Percentiles rank a stretch among this genome's conserved stretches.
Conservation (phyloP, 2,329 filamentous ascomycete species). For the Dothistroma pini region DNA sequence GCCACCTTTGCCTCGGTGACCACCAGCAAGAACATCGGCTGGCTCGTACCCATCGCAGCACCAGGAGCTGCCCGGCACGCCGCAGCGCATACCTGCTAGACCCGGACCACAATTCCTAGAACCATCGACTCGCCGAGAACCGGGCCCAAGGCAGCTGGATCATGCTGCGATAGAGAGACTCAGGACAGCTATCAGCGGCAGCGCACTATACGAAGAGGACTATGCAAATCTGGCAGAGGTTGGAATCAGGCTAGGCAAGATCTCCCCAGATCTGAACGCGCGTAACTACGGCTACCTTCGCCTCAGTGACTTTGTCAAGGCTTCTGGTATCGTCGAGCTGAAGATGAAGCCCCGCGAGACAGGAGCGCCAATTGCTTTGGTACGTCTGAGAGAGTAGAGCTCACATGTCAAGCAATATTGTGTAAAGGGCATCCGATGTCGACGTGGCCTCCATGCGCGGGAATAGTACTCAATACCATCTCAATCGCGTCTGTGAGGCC, state of each 20-base stretch:
- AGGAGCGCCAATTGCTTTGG: constrained; percentile 6
- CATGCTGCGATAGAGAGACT: constrained; percentile 20
- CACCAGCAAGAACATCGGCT: not conserved
- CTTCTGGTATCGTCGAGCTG: constrained; percentile 10
- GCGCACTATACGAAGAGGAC: constrained; percentile 21
- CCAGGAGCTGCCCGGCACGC: not conserved
- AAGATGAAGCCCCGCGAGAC: constrained; percentile 6
- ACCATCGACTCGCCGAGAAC: not conserved
- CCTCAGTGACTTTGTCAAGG: constrained; percentile 3
- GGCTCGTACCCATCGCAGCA: not conserved
- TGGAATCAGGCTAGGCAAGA: constrained; percentile 21
- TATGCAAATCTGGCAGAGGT: constrained; percentile 31
- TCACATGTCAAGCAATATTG: too few species aligned
- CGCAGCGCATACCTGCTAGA: not conserved
- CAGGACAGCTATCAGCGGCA: constrained; percentile 17
- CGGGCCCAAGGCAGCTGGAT: constrained; percentile 18
- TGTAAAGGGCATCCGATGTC: too few species aligned
- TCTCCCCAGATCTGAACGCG: constrained; percentile 28
- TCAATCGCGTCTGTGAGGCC: too few species aligned
- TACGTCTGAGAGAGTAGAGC: constrained; percentile 4
- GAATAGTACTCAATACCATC: too few species aligned
- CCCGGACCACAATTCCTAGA: not conserved
- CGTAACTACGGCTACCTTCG: constrained; percentile 30
- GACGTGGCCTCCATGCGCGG: too few species aligned
- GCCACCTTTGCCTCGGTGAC: not conserved